Conservation (phyloP, 805 yeast species). For the Kuraishia cidri region DNA sequence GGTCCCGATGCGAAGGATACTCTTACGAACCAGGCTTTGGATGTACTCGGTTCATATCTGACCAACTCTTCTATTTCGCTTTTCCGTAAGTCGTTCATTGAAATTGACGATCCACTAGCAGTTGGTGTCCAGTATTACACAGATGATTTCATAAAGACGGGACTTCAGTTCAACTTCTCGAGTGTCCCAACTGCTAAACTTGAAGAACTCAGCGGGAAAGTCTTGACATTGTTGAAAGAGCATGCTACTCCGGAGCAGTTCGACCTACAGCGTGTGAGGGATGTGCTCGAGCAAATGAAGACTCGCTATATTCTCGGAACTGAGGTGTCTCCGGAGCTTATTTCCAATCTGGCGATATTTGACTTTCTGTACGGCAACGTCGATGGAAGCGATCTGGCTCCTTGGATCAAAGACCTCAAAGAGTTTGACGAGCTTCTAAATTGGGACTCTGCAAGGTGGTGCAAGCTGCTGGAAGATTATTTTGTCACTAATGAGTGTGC, state of each 20-base stretch:
- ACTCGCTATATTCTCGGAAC: constrained; percentile 51
- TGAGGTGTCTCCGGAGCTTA: constrained; percentile 52
- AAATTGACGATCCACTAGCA: constrained; percentile 75
- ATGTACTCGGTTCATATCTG: constrained; percentile 63
- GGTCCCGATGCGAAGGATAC: constrained; percentile 60
- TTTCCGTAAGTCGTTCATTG: constrained; percentile 64
- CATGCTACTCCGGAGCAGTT: constrained; percentile 43
- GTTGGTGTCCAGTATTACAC: constrained; percentile 61
- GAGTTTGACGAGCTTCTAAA: constrained; percentile 49
- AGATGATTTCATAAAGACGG: constrained; percentile 62
- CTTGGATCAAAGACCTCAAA: constrained; percentile 42
- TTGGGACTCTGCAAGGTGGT: constrained; percentile 72
- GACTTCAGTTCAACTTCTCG: constrained; percentile 44
- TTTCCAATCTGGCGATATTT: constrained; percentile 60
- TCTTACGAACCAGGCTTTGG: constrained; percentile 56
- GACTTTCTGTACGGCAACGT: constrained; percentile 75
- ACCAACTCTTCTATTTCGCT: constrained; percentile 73
- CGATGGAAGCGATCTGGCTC: constrained; percentile 47
- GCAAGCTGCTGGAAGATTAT: constrained; percentile 35
- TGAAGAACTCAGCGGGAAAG: constrained; percentile 38
- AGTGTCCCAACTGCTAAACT: constrained; percentile 73
- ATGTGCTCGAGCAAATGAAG: constrained; percentile 56
- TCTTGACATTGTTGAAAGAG: constrained; percentile 39
- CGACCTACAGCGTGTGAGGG: constrained; percentile 58
- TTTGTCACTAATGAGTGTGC: constrained; percentile 58